Evolutionary conservation across 2,329 filamentous ascomycete species (phyloP), one percentile per base, ranked within the genome.

Genomic region (Talaromyces albobiverticillius): DNA sequence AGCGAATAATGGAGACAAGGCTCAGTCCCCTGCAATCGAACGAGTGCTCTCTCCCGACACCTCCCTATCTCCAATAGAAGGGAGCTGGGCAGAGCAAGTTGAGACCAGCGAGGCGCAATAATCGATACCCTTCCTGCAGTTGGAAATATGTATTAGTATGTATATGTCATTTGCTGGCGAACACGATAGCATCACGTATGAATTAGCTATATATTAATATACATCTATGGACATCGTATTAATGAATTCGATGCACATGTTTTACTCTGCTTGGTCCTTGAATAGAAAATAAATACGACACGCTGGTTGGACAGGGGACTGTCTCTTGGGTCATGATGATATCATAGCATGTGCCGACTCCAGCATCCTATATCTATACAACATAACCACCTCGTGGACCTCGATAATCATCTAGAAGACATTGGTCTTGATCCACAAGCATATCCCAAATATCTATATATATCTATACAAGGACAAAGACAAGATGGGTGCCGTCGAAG

Each of bases 11-110:
- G 61, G 26, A 57, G 66, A 55, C 36, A 64, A 66, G 7, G 49
- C 59, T 18, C 41, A 36, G 36, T 25, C 32, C 38, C 18, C 49
- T 20, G 32, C 18, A 14, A 1, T 41, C 16, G 46, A 46, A 8
- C 26, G 34, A 22, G 31, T 47, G 4, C 29, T 34, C n/a, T 51
- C 53, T 11, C 46, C 53, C 29, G 45, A 26, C 16, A 50, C 56
- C 4, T 40, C 45, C 18, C 31, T 54, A 9, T 56, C 57, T 18
- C 57, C 54, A 10, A 43, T 57, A 34, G 49, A 54, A 45, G 59
- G 57, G 11, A 52, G 56, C 18, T 61, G 59, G 59, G 59, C 59
- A 41, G 59, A 61, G 41, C 59, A 61, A 46, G 51, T 61, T 16
- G 59, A 61, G 29, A 56, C 46, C 9, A 56, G 36, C 36, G 18